Conservation (phyloP, 768 basidiomycete species). For the Lentinula aciculospora region DNA sequence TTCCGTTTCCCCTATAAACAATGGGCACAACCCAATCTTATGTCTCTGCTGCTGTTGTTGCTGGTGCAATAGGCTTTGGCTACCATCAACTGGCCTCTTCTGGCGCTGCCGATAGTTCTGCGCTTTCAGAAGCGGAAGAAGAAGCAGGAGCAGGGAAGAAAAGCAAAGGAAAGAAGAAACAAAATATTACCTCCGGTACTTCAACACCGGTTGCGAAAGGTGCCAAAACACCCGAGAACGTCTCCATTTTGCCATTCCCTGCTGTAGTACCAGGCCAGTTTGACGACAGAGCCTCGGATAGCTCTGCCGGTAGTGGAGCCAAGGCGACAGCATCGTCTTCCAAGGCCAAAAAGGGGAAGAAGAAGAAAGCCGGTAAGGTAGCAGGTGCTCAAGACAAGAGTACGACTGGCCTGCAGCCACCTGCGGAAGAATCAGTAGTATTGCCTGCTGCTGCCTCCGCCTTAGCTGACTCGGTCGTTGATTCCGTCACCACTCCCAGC, state of each 20-base stretch:
- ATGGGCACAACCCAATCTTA: conserved; percentile 7
- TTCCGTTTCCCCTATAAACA: background rate
- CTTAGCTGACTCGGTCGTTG: background rate
- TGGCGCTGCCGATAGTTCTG: background rate
- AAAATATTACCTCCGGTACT: background rate
- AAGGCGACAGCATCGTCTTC: background rate
- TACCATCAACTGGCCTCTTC: background rate
- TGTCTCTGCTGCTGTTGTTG: conserved; percentile 5
- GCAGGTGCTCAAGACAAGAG: background rate
- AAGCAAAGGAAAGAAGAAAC: conserved; percentile 2
- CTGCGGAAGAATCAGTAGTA: background rate
- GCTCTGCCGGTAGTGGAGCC: background rate
- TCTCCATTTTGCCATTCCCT: conserved; percentile 1
- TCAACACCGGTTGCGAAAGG: background rate
- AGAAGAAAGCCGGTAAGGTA: conserved; percentile 4
- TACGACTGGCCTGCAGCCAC: background rate
- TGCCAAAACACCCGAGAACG: background rate
- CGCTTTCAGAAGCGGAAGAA: background rate
- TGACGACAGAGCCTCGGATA: background rate
- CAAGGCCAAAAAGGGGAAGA: conserved; percentile 4
- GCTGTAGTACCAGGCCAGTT: conserved; percentile 4
- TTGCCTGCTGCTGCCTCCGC: background rate
- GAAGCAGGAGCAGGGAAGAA: background rate
- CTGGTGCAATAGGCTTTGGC: conserved; percentile 5
- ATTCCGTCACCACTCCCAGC: background rate